Percentiles rank a stretch among this genome's conserved stretches.
Conservation (phyloP, 495 filamentous ascomycete species). For the Aspergillus diversus region DNA sequence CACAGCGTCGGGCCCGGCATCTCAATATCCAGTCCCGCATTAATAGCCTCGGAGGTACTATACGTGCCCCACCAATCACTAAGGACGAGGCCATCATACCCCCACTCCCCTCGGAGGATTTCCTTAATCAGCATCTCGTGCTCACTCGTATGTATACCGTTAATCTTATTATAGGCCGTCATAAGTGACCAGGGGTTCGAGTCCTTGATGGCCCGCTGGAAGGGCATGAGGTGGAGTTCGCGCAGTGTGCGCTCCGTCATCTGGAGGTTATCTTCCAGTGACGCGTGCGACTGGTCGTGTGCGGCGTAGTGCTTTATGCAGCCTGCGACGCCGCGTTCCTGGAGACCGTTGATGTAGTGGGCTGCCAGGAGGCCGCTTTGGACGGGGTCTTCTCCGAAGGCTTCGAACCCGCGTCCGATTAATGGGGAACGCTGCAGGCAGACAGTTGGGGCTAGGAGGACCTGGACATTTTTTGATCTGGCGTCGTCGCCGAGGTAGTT, state of each 20-base stretch:
- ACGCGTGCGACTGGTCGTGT: too few relatives aligned
- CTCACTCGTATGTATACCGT: conserved; percentile 64
- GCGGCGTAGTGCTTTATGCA: too few relatives aligned
- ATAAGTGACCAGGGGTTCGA: conserved; percentile 46
- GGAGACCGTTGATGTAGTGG: too few relatives aligned
- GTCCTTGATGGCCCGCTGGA: not conserved
- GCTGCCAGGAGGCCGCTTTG: too few relatives aligned
- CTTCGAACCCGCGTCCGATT: too few relatives aligned
- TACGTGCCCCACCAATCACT: conserved; percentile 66
- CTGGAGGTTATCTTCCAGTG: too few relatives aligned
- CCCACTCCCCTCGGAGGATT: conserved; percentile 65
- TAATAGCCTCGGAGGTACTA: conserved; percentile 51
- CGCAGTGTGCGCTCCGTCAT: conserved; percentile 6
- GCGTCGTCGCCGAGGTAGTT: too few relatives aligned
- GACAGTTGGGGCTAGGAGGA: too few relatives aligned
- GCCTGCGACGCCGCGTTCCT: too few relatives aligned
- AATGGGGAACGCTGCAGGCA: too few relatives aligned
- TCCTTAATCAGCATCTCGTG: conserved; percentile 63
- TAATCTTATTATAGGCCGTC: conserved; percentile 71
- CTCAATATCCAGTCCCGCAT: conserved; percentile 62
- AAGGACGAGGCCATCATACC: conserved; percentile 67
- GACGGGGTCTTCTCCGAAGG: too few relatives aligned
- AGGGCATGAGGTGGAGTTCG: not conserved
- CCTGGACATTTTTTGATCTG: too few relatives aligned
- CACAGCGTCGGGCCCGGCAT: conserved; percentile 49